Evolutionary conservation across 257 asterid species (phyloP).

Genomic region (Penstemon eatonii): DNA sequence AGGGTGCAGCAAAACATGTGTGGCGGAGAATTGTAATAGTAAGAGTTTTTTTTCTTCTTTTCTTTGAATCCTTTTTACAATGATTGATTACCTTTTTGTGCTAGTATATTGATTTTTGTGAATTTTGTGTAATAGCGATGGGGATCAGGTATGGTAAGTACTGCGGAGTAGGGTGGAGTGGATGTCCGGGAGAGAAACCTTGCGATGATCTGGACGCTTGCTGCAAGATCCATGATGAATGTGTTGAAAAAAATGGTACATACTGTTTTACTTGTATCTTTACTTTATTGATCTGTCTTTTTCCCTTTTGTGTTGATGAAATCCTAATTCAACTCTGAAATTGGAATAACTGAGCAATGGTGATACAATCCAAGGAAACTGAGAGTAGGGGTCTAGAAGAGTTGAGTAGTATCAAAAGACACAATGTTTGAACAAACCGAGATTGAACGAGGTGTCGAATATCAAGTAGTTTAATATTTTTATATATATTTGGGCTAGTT

Average conservation of each 20-base stretch:
- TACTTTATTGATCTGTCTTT: no score
- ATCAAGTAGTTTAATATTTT: no score
- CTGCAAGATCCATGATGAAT: conserved; percentile 82
- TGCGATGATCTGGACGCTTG: conserved; percentile 95
- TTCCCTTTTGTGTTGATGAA: no score
- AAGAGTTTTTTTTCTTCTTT: conserved; percentile 24
- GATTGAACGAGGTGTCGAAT: no score
- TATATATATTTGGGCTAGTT: no score
- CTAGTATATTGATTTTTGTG: background rate
- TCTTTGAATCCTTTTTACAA: background rate
- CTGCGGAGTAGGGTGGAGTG: conserved; percentile 95
- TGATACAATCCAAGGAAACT: no score
- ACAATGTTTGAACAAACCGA: no score
- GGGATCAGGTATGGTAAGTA: conserved; percentile 89
- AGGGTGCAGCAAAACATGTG: conserved; percentile 69
- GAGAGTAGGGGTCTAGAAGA: no score
- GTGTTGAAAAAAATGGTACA: conserved; percentile 75
- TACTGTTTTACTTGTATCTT: no score
- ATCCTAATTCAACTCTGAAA: no score
- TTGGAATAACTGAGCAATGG: no score
- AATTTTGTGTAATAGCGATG: conserved; percentile 46
- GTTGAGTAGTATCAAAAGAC: no score
- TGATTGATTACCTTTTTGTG: background rate
- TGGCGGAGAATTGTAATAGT: conserved; percentile 70
- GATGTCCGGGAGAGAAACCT: conserved; percentile 93